Percentiles rank a stretch among this genome's conserved stretches.
Evolutionary conservation across 495 filamentous ascomycete species (phyloP).

Genomic region (Xylaria sp.): DNA sequence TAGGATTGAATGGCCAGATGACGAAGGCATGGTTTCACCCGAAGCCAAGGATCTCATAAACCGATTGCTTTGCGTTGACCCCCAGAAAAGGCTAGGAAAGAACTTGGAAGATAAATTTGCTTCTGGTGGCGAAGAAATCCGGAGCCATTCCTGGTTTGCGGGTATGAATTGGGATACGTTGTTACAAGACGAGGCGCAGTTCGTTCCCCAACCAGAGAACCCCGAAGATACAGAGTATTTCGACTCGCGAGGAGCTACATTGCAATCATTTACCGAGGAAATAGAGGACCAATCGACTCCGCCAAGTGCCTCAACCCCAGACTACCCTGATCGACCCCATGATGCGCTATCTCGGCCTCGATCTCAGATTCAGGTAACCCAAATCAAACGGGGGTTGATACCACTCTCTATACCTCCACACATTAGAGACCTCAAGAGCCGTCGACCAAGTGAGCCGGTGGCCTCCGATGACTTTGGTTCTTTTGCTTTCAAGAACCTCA

Average conservation of each 20-base stretch:
- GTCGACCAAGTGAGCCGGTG: conserved; percentile 89
- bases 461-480: conserved; percentile 91
- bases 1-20: conserved; percentile 86
- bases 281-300: conserved; percentile 87
- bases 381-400: conserved; percentile 84
- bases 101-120: conserved; percentile 80
- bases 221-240: conserved; percentile 99
- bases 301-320: conserved; percentile 66
- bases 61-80: conserved; percentile 82
- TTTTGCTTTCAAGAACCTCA: conserved; percentile 96
- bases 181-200: conserved; percentile 90
- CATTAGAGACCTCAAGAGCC: conserved; percentile 84
- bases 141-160: conserved; percentile 86
- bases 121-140: conserved; percentile 88
- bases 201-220: conserved; percentile 91
- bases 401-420: conserved; percentile 95
- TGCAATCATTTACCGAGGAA: conserved; percentile 90
- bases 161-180: conserved; percentile 89
- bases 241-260: conserved; percentile 85
- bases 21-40: conserved; percentile 73
- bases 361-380: conserved; percentile 72
- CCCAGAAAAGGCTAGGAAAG: conserved; percentile 78
- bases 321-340: conserved; percentile 86
- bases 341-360: conserved; percentile 92
- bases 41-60: conserved; percentile 96